Evolutionary conservation across 2,329 filamentous ascomycete genomes (phyloP).

Genomic region (Colletotrichum chlorophyti): DNA sequence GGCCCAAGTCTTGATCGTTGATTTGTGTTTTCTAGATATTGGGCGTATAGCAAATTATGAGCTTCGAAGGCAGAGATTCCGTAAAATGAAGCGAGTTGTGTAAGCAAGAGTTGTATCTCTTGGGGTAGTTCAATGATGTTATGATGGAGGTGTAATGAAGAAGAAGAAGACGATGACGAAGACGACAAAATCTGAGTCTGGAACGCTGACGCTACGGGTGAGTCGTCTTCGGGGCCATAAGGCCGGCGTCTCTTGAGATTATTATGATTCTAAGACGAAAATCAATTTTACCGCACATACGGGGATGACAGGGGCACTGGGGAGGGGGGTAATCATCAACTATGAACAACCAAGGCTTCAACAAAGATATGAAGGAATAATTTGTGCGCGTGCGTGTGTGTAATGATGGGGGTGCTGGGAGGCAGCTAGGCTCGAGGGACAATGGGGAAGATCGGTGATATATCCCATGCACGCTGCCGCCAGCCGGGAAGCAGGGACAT

Average conservation of each 20-base stretch:
- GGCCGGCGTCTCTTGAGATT: slow-evolving; percentile 53
- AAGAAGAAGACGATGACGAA: too few species aligned
- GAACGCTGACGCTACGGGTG: slow-evolving; percentile 41
- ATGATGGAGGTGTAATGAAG: slow-evolving; percentile 33
- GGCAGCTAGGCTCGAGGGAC: slow-evolving; percentile 31
- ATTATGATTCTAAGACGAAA: slow-evolving; percentile 39
- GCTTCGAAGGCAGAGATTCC: slow-evolving; percentile 39
- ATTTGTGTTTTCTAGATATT: slow-evolving; percentile 40
- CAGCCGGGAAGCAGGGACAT: slow-evolving; percentile 42
- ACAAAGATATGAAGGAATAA: slow-evolving; percentile 31
- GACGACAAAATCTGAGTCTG: slow-evolving; percentile 37
- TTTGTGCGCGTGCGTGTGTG: too few species aligned
- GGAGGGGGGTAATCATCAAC: slow-evolving; percentile 17
- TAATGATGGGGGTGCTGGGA: slow-evolving; percentile 29
- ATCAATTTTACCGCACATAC: slow-evolving; percentile 50
- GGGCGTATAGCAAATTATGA: slow-evolving; percentile 3
- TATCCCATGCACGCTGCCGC: slow-evolving; percentile 53
- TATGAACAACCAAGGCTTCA: slow-evolving; percentile 34
- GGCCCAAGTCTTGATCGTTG: slow-evolving; percentile 37
- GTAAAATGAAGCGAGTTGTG: slow-evolving; percentile 39
- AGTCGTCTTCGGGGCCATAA: slow-evolving; percentile 45
- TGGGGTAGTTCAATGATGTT: slow-evolving; percentile 34
- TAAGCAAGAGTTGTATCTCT: slow-evolving; percentile 36
- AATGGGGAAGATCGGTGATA: slow-evolving; percentile 45
- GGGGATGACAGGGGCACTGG: slow-evolving; percentile 34